phyloP scores from a whole-genome alignment of 306 rosid species.

The Mimosa bimucronata region DNA sequence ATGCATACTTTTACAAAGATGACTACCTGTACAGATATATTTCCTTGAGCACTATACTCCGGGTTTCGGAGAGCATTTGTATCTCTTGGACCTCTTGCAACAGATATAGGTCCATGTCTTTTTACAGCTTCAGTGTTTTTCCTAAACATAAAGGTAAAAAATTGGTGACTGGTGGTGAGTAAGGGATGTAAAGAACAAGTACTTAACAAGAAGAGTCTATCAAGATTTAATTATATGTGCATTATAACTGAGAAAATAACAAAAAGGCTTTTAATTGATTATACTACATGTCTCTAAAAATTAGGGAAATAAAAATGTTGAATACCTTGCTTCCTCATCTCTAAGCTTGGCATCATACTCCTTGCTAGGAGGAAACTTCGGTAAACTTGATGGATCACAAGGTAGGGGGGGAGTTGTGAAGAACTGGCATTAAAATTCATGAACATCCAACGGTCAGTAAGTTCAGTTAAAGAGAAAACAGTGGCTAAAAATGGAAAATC shows the following conservation, averaged over 20 bases:
- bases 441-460: slow-evolving; percentile 6
- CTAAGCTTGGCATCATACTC: slow-evolving; percentile 76
- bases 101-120: slow-evolving; percentile 66
- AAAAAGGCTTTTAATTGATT: background rate
- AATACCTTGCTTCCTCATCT: slow-evolving; percentile 74
- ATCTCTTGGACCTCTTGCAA: slow-evolving; percentile 56
- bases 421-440: slow-evolving; percentile 55
- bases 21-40: slow-evolving; percentile 51
- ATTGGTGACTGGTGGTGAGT: background rate
- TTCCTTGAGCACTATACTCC: slow-evolving; percentile 51
- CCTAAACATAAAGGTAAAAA: slow-evolving; percentile 48
- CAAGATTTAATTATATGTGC: background rate
- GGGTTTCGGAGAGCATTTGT: slow-evolving; percentile 53
- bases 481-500: background rate
- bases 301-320: slow-evolving; percentile 10
- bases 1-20: slow-evolving; percentile 12
- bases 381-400: slow-evolving; percentile 83
- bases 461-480: slow-evolving; percentile 4
- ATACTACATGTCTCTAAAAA: background rate
- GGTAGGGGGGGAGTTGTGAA: slow-evolving; percentile 76
- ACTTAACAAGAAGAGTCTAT: background rate
- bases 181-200: background rate
- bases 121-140: slow-evolving; percentile 54
- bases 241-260: background rate
- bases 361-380: slow-evolving; percentile 85